Evolutionary conservation across 345 rosid genomes (phyloP).

Genomic region (Camelina neglecta): DNA sequence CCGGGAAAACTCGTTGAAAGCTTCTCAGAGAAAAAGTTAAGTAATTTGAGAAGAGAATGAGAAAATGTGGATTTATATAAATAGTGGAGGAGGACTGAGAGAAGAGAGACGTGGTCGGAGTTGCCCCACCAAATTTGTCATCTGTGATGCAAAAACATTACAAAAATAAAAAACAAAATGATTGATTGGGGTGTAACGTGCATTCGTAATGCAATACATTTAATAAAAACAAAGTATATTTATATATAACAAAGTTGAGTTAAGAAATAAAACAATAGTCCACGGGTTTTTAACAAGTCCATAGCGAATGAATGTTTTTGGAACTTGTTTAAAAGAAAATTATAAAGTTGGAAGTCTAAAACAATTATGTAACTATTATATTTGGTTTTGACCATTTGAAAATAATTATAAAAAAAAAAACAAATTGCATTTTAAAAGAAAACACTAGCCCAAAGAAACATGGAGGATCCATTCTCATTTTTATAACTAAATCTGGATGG

Average conservation of each 20-base stretch:
- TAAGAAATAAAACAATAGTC: constrained; percentile 25
- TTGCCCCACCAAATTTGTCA: constrained; percentile 42
- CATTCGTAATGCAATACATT: constrained; percentile 38
- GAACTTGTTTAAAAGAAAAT: background rate
- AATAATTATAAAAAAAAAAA: no score
- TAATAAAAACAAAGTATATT: background rate
- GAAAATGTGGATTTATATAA: constrained; percentile 26
- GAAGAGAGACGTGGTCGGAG: constrained; percentile 43
- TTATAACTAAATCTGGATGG: background rate
- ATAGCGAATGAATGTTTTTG: constrained; percentile 9
- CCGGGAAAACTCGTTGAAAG: constrained; percentile 22
- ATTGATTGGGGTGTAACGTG: constrained; percentile 32
- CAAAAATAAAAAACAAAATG: background rate
- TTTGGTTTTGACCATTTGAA: no score
- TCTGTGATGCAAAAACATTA: constrained; percentile 8
- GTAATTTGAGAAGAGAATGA: constrained; percentile 27
- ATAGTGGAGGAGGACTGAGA: constrained; percentile 29
- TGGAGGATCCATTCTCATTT: background rate
- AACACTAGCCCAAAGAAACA: constrained; percentile 1
- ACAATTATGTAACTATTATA: no score
- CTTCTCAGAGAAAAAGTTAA: constrained; percentile 2
- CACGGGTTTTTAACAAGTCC: constrained; percentile 38
- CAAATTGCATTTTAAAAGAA: background rate
- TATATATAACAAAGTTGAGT: constrained; percentile 24
- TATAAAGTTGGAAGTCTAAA: no score